Evolutionary conservation across 2,329 filamentous ascomycete species (phyloP).

Genomic region (Alternaria novae-zelandiae): DNA sequence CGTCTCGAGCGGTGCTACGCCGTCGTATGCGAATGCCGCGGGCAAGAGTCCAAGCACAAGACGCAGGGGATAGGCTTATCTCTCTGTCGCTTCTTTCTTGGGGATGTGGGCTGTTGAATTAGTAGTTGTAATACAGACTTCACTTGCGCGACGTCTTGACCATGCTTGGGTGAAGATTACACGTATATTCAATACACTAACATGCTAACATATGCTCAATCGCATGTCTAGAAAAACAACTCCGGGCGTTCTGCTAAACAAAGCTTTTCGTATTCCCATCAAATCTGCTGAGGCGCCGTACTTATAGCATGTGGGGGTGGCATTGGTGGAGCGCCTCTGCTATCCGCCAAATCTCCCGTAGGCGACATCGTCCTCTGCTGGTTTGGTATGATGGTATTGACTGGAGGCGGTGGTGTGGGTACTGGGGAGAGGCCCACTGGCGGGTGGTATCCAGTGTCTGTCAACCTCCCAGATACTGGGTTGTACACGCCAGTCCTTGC

Average conservation of each 20-base stretch:
- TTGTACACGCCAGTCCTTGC: slow-evolving; percentile 36
- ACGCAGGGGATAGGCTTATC: slow-evolving; percentile 55
- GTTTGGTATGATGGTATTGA: slow-evolving; percentile 17
- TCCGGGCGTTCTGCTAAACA: neutral
- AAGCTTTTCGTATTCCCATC: neutral
- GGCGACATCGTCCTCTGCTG: slow-evolving; percentile 18
- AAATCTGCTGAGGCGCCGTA: slow-evolving; percentile 39
- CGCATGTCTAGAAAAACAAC: neutral
- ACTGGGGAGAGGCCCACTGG: slow-evolving; percentile 37
- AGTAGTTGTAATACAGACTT: slow-evolving; percentile 1
- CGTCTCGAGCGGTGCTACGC: slow-evolving; percentile 44
- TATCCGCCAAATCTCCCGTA: slow-evolving; percentile 40
- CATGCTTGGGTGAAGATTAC: neutral
- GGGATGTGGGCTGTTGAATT: neutral
- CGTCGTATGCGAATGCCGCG: slow-evolving; percentile 45
- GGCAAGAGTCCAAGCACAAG: slow-evolving; percentile 63
- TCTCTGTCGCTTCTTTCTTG: neutral
- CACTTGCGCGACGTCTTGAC: neutral
- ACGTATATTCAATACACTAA: neutral
- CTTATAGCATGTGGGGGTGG: slow-evolving; percentile 40
- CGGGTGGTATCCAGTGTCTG: slow-evolving; percentile 46
- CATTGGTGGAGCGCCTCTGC: slow-evolving; percentile 29
- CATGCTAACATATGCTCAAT: neutral
- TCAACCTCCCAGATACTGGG: slow-evolving; percentile 40
- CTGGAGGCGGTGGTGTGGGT: slow-evolving; percentile 41